phyloP scores from a whole-genome alignment of 2,329 filamentous ascomycete species.

The Celoporthe dispersa region DNA sequence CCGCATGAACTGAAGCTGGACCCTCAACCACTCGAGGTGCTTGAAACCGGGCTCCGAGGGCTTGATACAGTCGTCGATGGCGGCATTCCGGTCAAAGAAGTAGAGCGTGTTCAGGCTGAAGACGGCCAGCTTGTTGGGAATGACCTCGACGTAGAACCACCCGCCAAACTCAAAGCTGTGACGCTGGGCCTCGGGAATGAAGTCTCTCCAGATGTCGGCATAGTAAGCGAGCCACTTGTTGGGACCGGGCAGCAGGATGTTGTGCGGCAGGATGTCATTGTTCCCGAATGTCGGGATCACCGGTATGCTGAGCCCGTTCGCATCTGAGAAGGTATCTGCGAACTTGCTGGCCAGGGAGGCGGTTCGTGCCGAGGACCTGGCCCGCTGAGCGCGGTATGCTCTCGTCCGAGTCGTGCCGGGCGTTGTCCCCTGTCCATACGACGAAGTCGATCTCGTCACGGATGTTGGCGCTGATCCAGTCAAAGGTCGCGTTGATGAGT shows the following conservation, averaged over 20 bases:
- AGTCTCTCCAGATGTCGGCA: constrained; percentile 76
- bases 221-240: constrained; percentile 85
- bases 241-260: constrained; percentile 84
- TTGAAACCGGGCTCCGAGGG: constrained; percentile 86
- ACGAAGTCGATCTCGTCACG: constrained; percentile 85
- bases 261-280: constrained; percentile 97
- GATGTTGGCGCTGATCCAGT: constrained; percentile 81
- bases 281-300: constrained; percentile 92
- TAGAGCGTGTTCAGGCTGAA: constrained; percentile 97
- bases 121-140: constrained; percentile 82
- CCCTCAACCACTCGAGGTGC: constrained; percentile 93
- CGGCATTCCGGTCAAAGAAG: constrained; percentile 91
- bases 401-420: constrained; percentile 88
- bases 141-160: constrained; percentile 93
- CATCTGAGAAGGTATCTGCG: constrained; percentile 69
- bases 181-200: constrained; percentile 90
- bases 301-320: constrained; percentile 70
- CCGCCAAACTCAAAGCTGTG: constrained; percentile 91
- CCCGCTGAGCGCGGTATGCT: constrained; percentile 72
- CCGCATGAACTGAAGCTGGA: constrained; percentile 84
- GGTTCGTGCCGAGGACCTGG: constrained; percentile 80
- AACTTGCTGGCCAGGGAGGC: constrained; percentile 77
- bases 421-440: constrained; percentile 90
- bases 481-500: constrained; percentile 85
- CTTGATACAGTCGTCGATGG: constrained; percentile 84